Base-by-base conservation (phyloP, 1,284 basidiomycete genomes). In the Ceratobasidium sp. region DNA sequence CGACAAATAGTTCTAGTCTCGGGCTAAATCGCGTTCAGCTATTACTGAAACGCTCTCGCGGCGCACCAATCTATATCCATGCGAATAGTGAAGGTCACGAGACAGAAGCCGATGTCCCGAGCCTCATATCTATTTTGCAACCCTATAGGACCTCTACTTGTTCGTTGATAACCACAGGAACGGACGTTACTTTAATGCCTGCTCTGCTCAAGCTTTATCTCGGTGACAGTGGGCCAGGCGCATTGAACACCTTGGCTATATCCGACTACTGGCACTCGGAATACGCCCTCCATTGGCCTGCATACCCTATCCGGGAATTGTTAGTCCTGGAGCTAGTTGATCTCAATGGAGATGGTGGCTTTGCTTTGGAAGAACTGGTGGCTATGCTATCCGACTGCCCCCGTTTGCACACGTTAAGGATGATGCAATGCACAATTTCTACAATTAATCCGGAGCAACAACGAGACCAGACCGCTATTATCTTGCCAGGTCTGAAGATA, bases 321-420 rank as follows among this genome's bases (percentile, higher is more conserved):
- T 7, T 5, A 18, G 61, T n/a, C 15, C 20, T 63, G 1, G 39
- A 44, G 9, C 20, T 44, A 20, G 1, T 9, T 2, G 23, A 63
- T 23, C 7, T 63, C 4, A 10, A 40, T 1, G 15, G 10, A n/a
- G 0, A 2, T 2, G n/a, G 6, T 1, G 42, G 39, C 20, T 39
- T 39, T 9, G 5, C 39, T 10, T 44, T 44, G 2, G 39, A 15
- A 0, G 61, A 40, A 20, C 33, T 44, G n/a, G 15, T 5, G 3
- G n/a, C 18, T 39, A 63, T 63, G 40, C 9, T 63, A 42, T 63
- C 61, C 40, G 9, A 40, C 15, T 63, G 61, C 39, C 61, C 61
- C 4, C 6, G 7, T 5, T 39, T 63, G 18, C 61, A 44, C 18
- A 63, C 58, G 0, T 33, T 61, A 20, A 26, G 28, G n/a, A 6